Conservation (phyloP, 129 eudicot species). For the Chrysanthemum lavandulifolium region DNA sequence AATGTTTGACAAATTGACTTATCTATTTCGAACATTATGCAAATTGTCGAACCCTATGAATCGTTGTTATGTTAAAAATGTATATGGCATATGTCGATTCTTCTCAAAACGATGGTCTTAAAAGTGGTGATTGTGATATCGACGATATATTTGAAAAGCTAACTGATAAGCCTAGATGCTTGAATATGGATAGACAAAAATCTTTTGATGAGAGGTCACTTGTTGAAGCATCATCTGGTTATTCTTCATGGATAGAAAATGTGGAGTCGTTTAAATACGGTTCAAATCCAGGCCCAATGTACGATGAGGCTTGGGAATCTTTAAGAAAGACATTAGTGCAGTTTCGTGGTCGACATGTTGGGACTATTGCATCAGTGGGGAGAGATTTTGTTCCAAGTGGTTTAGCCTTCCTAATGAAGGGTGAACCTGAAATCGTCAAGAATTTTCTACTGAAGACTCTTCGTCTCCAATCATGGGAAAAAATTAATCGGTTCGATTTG, state of each 20-base stretch:
- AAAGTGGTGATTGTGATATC: constrained; percentile 39
- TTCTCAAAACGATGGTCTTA: constrained; percentile 37
- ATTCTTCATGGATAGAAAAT: constrained; percentile 50
- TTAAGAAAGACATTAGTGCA: no score
- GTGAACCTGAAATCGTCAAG: constrained; percentile 91
- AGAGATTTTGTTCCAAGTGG: constrained; percentile 38
- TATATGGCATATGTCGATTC: constrained; percentile 47
- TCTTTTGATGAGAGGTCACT: constrained; percentile 53
- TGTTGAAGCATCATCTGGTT: constrained; percentile 59
- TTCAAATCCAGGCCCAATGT: constrained; percentile 42
- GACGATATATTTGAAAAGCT: constrained; percentile 72
- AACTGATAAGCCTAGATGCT: constrained; percentile 50
- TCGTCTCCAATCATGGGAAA: constrained; percentile 94
- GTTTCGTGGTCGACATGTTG: no score
- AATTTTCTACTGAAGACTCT: constrained; percentile 84
- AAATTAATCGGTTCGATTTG: constrained; percentile 79
- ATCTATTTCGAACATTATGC: no score
- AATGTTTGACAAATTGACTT: no score
- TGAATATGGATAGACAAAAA: constrained; percentile 73
- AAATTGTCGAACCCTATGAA: constrained; percentile 2
- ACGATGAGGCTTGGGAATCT: no score
- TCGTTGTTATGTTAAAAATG: constrained; percentile 32
- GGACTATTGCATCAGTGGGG: no score
- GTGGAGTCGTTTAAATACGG: constrained; percentile 37
- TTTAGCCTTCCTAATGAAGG: constrained; percentile 89